Percentiles rank a stretch among this genome's conserved stretches.
These are phyloP conservation scores for Colletotrichum karsti DNA, from an alignment of 2,329 filamentous ascomycete genomes.

Conservation along the genomic window DNA sequence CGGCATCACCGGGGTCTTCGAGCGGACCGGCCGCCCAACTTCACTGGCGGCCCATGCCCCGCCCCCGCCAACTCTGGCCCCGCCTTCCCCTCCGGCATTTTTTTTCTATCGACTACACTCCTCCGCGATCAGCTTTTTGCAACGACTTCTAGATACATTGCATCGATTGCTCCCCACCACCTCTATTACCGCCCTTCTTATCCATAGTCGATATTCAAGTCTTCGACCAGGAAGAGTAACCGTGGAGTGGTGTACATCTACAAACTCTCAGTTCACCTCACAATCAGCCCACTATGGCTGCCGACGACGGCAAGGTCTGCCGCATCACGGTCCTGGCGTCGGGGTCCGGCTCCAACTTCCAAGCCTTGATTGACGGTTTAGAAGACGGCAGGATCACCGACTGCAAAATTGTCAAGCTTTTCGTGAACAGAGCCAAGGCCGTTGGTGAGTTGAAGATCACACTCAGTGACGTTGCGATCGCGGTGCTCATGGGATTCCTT, in stretches of 20 bases:
- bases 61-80: too few relatives aligned
- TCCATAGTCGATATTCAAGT: too few relatives aligned
- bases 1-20: too few relatives aligned
- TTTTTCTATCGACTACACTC: too few relatives aligned
- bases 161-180: too few relatives aligned
- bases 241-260: too few relatives aligned
- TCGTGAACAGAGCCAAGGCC: conserved; percentile 58
- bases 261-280: background rate
- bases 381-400: conserved; percentile 47
- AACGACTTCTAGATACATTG: too few relatives aligned
- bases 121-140: too few relatives aligned
- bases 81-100: too few relatives aligned
- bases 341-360: conserved; percentile 80
- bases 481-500: background rate
- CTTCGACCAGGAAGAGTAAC: too few relatives aligned
- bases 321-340: conserved; percentile 76
- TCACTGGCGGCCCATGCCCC: too few relatives aligned
- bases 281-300: background rate
- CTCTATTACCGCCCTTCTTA: too few relatives aligned
- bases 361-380: conserved; percentile 70
- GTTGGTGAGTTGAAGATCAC: conserved; percentile 55
- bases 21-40: background rate
- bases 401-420: conserved; percentile 54
- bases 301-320: conserved; percentile 34
- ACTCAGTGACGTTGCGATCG: background rate